Evolutionary conservation across 2,329 filamentous ascomycete genomes (phyloP).

Genomic region (Sclerotinia spermophila): DNA sequence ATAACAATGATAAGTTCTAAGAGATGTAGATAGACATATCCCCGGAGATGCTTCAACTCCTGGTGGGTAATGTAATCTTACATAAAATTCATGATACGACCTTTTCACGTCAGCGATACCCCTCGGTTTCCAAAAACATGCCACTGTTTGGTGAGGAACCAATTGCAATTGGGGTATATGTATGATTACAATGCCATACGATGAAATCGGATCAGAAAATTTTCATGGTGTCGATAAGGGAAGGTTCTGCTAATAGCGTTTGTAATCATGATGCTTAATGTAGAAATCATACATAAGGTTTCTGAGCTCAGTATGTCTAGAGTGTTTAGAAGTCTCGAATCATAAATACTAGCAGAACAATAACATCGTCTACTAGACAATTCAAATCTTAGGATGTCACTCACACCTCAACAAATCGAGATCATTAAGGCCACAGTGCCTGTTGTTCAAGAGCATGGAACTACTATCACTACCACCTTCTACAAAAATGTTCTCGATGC

Average conservation of each 20-base stretch:
- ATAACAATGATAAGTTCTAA: neutral
- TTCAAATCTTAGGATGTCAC: constrained; percentile 37
- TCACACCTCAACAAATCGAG: constrained; percentile 61
- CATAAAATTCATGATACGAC: neutral
- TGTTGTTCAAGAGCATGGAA: constrained; percentile 65
- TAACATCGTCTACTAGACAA: neutral
- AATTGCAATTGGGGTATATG: neutral
- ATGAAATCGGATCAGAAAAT: neutral
- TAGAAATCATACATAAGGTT: neutral
- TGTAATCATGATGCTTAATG: neutral
- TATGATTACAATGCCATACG: neutral
- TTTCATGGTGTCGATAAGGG: neutral
- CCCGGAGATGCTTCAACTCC: constrained; percentile 12
- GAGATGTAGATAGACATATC: neutral
- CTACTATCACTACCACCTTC: constrained; percentile 66
- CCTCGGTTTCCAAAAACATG: neutral
- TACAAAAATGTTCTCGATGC: constrained; percentile 65
- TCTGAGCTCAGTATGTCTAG: neutral
- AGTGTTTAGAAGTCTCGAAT: neutral
- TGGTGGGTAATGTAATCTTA: neutral
- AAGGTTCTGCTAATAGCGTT: neutral
- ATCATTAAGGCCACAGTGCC: constrained; percentile 77
- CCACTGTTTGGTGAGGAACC: neutral
- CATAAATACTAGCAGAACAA: neutral
- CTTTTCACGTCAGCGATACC: too few species aligned